Evolutionary conservation across 2,329 filamentous ascomycete genomes (phyloP).

Genomic region (Xylaria sp.): DNA sequence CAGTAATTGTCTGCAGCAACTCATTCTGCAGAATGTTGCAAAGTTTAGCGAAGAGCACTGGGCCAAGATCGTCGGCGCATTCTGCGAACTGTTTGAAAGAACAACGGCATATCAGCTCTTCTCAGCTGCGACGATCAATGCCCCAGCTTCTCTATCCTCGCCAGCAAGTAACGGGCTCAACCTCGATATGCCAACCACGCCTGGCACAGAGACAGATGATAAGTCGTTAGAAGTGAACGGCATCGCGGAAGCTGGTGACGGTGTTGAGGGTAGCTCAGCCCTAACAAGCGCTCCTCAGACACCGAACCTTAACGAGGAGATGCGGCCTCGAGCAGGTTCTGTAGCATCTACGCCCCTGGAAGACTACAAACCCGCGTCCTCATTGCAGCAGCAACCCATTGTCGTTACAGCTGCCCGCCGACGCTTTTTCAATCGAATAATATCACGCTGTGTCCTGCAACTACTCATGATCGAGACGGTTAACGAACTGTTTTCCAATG

Average conservation of each 20-base stretch:
- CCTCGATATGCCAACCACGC: slow-evolving; percentile 53
- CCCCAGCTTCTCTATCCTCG: slow-evolving; percentile 57
- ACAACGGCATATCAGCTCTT: slow-evolving; percentile 97
- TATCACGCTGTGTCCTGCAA: slow-evolving; percentile 96
- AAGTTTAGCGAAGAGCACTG: slow-evolving; percentile 90
- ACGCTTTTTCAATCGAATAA: slow-evolving; percentile 98
- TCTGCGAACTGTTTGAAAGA: slow-evolving; percentile 92
- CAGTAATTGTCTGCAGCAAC: slow-evolving; percentile 95
- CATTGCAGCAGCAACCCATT: slow-evolving; percentile 83
- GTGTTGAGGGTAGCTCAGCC: slow-evolving; percentile 43
- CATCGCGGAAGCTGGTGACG: slow-evolving; percentile 48
- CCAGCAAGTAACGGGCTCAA: slow-evolving; percentile 58
- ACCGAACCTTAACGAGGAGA: slow-evolving; percentile 30
- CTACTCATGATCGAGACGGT: slow-evolving; percentile 99
- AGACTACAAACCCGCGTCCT: slow-evolving; percentile 81
- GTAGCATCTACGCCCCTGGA: slow-evolving; percentile 66
- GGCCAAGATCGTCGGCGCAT: slow-evolving; percentile 92
- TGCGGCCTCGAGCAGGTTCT: slow-evolving; percentile 31
- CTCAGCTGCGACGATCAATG: slow-evolving; percentile 71
- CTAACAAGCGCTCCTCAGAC: slow-evolving; percentile 31
- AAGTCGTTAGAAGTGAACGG: slow-evolving; percentile 68
- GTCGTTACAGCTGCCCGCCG: slow-evolving; percentile 92
- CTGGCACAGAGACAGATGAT: slow-evolving; percentile 53
- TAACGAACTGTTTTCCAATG: slow-evolving; percentile 97
- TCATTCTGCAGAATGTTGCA: slow-evolving; percentile 93